These are phyloP conservation scores for Meyerozyma sp. DNA, from an alignment of 1,139 yeast genomes.

Conservation along the genomic window DNA sequence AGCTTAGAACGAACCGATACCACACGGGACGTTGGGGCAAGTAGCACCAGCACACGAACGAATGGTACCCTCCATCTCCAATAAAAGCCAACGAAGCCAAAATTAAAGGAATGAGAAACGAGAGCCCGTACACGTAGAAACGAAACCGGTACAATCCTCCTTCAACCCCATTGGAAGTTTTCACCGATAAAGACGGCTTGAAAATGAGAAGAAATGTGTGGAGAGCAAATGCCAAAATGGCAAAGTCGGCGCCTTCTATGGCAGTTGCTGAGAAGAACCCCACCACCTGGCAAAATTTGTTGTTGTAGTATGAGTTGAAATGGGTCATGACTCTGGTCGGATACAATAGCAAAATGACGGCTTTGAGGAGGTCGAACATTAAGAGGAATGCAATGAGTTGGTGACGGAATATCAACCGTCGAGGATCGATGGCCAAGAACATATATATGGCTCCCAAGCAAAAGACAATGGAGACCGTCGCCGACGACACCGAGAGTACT, in stretches of 20 bases:
- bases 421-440: conserved; percentile 56
- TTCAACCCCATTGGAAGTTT: conserved; percentile 47
- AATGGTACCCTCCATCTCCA: conserved; percentile 43
- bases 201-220: conserved; percentile 77
- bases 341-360: conserved; percentile 62
- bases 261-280: conserved; percentile 84
- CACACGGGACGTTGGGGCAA: conserved; percentile 69
- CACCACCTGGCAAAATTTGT: conserved; percentile 60
- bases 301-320: conserved; percentile 45
- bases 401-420: conserved; percentile 63
- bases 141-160: conserved; percentile 73
- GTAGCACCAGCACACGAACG: conserved; percentile 77
- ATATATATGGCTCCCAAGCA: conserved; percentile 52
- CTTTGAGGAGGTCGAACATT: conserved; percentile 70
- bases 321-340: conserved; percentile 58
- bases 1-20: conserved; percentile 70
- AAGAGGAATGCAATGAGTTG: conserved; percentile 64
- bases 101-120: conserved; percentile 58
- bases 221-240: conserved; percentile 76
- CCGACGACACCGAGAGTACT: conserved; percentile 51
- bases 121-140: conserved; percentile 51
- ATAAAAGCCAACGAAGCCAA: conserved; percentile 75
- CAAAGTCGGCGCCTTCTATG: conserved; percentile 85
- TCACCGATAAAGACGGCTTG: conserved; percentile 45
- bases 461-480: conserved; percentile 51